Base-by-base conservation (phyloP, 345 rosid genomes). In the Euphorbia lathyris region DNA sequence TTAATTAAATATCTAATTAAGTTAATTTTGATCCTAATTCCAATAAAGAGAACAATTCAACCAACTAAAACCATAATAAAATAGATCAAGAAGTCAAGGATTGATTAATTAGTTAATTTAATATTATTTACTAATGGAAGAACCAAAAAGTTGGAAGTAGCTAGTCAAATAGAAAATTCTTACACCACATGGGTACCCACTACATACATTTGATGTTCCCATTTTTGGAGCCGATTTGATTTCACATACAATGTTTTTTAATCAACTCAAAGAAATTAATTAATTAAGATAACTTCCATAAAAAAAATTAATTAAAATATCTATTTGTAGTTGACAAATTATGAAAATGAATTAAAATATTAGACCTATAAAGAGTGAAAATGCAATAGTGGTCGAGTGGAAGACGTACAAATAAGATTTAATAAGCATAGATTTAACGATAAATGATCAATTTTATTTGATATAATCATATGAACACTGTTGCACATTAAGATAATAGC, bases 21-120 rank as follows among this genome's bases (percentile, higher is more conserved):
- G n/a, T n/a, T n/a, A 12, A 17, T 45, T 36, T 23, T 60, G 47
- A 25, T 34, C 1, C 69, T n/a, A 19, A 53, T 14, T 22, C 61
- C 69, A 13, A 77, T 17, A 62, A 67, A 55, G 59, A 67, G 14
- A 52, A 25, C 32, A 60, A 62, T 53, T 23, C 10, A 53, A 43
- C 51, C 53, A n/a, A 45, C 45, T 64, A 10, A n/a, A 42, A 25
- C 50, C 36, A 53, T 30, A 57, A 5, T 1, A 9, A 20, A 10
- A 10, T 25, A 14, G 36, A 36, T 55, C 50, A 19, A 67, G 48
- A 29, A 7, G 30, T 36, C 22, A 32, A 67, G 7, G 22, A 17
- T 43, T 13, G 10, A 38, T 58, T 29, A 14, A 1, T 57, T 5
- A 34, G 51, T 38, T 40, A 68, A 27, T 7, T 45, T 12, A 12